Evolutionary conservation across 2,329 filamentous ascomycete genomes (phyloP), one percentile per base, ranked within the genome.

Genomic region (Venturia carpophila): DNA sequence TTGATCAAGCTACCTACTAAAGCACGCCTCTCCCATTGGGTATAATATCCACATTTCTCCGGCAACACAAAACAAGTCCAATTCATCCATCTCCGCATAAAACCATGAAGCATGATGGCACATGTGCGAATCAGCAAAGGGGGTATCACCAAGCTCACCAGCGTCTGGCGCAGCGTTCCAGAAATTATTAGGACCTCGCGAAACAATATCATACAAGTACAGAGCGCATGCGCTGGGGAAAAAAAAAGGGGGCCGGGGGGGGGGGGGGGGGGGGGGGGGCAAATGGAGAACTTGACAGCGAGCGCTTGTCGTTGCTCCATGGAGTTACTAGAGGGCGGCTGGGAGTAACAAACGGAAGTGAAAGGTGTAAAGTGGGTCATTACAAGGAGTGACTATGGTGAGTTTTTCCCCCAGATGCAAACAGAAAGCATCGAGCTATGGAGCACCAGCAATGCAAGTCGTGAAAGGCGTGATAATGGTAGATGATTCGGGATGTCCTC

Each of bases 81-180:
- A 42, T 43, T n/a, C 60, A 45, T 45, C 37, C 60, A 45, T 45
- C 60, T 27, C 37, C 60, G 60, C 60, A 45, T 42, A 61, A 61
- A 61, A 43, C 37, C 24, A 27, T 27, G 24, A 45, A 43, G 60
- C 60, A 61, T 43, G n/a, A 61, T 61, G n/a, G 24, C 60, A 61
- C 60, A 61, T 42, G 39, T 45, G 42, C 24, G 34, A 43, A 61
- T 21, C 37, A 43, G 42, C 37, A n/a, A 45, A 45, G n/a, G 60
- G 58, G 60, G n/a, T 61, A 61, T 61, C 60, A 61, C 60, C 60
- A 61, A 61, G 37, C 39, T 58, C 52, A 37, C 43, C 24, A 45
- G 60, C 60, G 37, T 43, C 60, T 61, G 39, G 60, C 60, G 39
- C 37, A 42, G 42, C 37, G 7, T 45, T 27, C 11, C 10, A 61